Percentiles rank a stretch among this genome's conserved stretches.
Evolutionary conservation across 2,329 filamentous ascomycete species (phyloP).

Genomic region (Paecilomyces dactylethromorphus): DNA sequence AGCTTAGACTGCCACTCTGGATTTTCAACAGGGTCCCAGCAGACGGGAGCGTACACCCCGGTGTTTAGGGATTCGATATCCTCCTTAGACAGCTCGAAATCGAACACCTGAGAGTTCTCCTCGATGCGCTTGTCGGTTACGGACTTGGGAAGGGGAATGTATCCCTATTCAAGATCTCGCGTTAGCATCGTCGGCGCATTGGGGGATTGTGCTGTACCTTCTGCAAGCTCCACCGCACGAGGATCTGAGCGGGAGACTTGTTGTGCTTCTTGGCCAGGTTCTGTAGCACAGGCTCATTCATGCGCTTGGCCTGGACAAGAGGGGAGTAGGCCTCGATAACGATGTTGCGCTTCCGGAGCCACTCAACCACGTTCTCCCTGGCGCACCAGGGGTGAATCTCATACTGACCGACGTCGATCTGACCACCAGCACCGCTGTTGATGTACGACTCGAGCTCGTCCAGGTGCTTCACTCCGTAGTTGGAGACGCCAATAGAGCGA

Average conservation of each 20-base stretch:
- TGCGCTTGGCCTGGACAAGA: constrained; percentile 39
- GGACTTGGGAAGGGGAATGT: constrained; percentile 58
- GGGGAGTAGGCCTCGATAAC: constrained; percentile 53
- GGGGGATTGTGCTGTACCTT: constrained; percentile 34
- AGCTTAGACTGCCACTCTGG: constrained; percentile 13
- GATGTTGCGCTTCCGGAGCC: constrained; percentile 61
- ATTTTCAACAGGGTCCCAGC: constrained; percentile 49
- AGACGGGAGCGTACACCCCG: constrained; percentile 49
- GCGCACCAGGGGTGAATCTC: constrained; percentile 87
- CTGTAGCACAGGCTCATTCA: constrained; percentile 48
- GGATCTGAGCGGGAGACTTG: constrained; percentile 53
- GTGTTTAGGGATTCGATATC: constrained; percentile 54
- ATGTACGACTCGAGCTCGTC: constrained; percentile 36
- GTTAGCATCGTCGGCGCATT: neutral
- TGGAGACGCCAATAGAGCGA: constrained; percentile 36
- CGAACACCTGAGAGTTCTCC: constrained; percentile 54
- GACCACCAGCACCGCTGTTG: constrained; percentile 45
- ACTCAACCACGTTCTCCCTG: constrained; percentile 70
- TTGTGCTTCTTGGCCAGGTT: constrained; percentile 49
- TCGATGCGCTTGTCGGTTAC: constrained; percentile 54
- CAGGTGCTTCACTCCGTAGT: constrained; percentile 34
- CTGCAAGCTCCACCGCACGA: constrained; percentile 57
- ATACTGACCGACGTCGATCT: constrained; percentile 78
- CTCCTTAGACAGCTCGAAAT: constrained; percentile 53
- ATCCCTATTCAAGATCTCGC: constrained; percentile 37